Evolutionary conservation across 352 stramenopile genomes (phyloP).

Genomic region (Globisporangium echinulatum): DNA sequence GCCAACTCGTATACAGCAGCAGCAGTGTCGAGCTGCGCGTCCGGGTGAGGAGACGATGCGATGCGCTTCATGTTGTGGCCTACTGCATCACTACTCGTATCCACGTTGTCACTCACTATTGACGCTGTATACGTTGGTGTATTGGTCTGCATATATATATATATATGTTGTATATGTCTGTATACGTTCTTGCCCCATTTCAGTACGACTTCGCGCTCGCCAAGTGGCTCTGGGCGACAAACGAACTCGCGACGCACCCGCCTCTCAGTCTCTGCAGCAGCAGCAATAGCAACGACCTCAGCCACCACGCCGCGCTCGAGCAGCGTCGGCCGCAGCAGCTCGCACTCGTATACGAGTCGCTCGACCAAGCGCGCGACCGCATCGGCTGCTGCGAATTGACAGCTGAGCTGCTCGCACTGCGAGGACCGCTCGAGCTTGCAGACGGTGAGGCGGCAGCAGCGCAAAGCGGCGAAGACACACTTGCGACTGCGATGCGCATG

Average conservation of each 20-base stretch:
- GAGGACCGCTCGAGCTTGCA: constrained; percentile 22
- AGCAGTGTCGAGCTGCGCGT: constrained; percentile 44
- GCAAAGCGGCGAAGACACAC: constrained; percentile 35
- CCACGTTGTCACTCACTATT: too few species aligned
- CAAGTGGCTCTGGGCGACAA: constrained; percentile 75
- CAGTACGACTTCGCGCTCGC: constrained; percentile 64
- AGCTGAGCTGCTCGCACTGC: constrained; percentile 64
- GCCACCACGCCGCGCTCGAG: constrained; percentile 30
- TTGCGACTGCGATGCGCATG: constrained; percentile 49
- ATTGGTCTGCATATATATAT: too few species aligned
- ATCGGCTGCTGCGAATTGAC: constrained; percentile 51
- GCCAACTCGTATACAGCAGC: constrained; percentile 32
- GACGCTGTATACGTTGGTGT: too few species aligned
- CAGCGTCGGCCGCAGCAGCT: constrained; percentile 34
- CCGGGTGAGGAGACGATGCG: constrained; percentile 28
- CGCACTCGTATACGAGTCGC: constrained; percentile 10
- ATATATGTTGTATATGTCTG: too few species aligned
- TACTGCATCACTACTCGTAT: too few species aligned
- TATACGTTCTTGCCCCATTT: background rate
- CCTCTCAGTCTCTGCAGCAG: background rate
- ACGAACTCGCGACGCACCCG: constrained; percentile 17
- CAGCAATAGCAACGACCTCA: constrained; percentile 9
- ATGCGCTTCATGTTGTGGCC: too few species aligned
- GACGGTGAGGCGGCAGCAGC: too few species aligned
- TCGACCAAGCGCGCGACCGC: constrained; percentile 42